A percentile compares a stretch with the other conserved stretches of the same genome.
These are phyloP conservation scores for Cucumis cinereus DNA, from an alignment of 306 rosid species.

Conservation along the genomic window DNA sequence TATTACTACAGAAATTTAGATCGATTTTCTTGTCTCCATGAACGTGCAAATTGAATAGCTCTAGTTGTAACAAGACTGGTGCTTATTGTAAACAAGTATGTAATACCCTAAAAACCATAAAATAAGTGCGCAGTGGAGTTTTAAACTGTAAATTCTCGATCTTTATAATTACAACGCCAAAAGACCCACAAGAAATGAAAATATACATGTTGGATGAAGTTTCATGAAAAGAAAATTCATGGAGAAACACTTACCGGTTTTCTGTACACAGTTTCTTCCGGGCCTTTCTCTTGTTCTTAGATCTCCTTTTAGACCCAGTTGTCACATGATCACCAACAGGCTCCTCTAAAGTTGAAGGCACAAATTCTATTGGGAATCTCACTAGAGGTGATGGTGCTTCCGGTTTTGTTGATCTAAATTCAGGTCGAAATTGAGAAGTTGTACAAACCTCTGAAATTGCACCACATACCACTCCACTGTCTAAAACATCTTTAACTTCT, in stretches of 20 bases:
- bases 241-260: constrained; percentile 23
- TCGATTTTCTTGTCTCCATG: background rate
- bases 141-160: background rate
- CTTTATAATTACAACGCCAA: background rate
- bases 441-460: constrained; percentile 6
- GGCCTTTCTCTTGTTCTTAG: constrained; percentile 29
- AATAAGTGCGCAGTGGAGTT: background rate
- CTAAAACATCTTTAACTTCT: background rate
- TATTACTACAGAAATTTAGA: background rate
- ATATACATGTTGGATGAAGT: background rate
- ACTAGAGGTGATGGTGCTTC: constrained; percentile 3
- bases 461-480: background rate
- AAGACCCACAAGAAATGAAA: background rate
- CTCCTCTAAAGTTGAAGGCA: constrained; percentile 14
- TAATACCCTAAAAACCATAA: background rate
- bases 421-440: constrained; percentile 9
- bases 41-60: background rate
- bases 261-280: constrained; percentile 21
- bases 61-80: background rate
- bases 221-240: background rate
- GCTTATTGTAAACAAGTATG: background rate
- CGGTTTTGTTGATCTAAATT: constrained; percentile 8
- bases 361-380: constrained; percentile 13
- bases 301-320: constrained; percentile 23
- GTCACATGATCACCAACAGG: background rate